A percentile compares a stretch with the other conserved stretches of the same genome.
These are phyloP conservation scores for Ceratocystis lukuohia DNA, from an alignment of 2,329 filamentous ascomycete genomes.

Conservation along the genomic window DNA sequence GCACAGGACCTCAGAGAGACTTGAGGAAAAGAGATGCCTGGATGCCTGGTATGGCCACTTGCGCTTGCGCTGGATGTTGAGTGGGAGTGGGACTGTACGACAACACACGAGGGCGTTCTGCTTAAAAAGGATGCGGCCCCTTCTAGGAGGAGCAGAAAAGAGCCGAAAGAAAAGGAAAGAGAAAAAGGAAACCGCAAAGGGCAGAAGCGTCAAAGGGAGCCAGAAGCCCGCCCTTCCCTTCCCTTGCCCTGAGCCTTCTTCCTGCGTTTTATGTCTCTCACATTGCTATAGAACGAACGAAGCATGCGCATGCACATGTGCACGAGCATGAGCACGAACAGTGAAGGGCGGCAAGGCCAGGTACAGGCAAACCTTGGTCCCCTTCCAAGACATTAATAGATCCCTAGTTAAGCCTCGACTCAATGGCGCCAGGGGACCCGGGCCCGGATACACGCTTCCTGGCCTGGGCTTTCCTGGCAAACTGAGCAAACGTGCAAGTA, in stretches of 20 bases:
- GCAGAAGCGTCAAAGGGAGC: neutral
- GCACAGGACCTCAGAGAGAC: too few relatives aligned
- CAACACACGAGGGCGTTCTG: neutral
- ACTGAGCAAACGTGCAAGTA: neutral
- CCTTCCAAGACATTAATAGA: neutral
- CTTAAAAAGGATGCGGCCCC: neutral
- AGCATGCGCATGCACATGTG: neutral
- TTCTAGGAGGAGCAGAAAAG: neutral
- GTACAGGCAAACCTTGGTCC: neutral
- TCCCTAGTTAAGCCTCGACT: neutral
- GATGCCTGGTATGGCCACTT: too few relatives aligned
- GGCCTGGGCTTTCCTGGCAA: neutral
- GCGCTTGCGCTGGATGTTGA: too few relatives aligned
- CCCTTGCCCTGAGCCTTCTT: neutral
- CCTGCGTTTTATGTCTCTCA: neutral
- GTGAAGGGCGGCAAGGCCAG: neutral
- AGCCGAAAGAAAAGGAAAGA: neutral
- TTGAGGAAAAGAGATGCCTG: too few relatives aligned
- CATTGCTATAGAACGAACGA: neutral
- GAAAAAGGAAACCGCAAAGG: neutral
- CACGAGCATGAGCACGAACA: neutral
- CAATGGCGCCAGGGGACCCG: neutral
- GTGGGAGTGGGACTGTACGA: too few relatives aligned
- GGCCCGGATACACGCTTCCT: neutral
- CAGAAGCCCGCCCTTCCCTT: neutral